Evolutionary conservation across 2,329 filamentous ascomycete species (phyloP).

Genomic region (Macrophomina tecta): DNA sequence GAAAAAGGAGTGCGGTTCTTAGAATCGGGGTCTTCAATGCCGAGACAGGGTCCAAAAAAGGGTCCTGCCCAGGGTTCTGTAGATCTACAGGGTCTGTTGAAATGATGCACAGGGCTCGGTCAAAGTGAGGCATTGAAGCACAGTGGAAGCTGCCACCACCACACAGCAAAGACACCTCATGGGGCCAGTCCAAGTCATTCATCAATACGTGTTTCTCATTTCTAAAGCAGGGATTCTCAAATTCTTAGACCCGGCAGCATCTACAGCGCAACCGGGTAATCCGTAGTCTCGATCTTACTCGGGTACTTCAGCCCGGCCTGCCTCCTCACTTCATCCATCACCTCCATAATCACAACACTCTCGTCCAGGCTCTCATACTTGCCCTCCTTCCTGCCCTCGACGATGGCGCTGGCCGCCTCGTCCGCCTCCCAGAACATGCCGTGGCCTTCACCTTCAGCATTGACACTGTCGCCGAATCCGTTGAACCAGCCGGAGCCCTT

Average conservation of each 20-base stretch:
- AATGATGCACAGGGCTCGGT: too few relatives aligned
- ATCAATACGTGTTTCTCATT: too few relatives aligned
- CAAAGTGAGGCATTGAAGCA: too few relatives aligned
- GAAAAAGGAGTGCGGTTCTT: too few relatives aligned
- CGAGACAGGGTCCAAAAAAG: too few relatives aligned
- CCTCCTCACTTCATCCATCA: constrained; percentile 72
- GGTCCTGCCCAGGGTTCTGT: too few relatives aligned
- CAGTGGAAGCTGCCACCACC: too few relatives aligned
- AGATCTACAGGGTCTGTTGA: too few relatives aligned
- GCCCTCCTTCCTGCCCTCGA: constrained; percentile 80
- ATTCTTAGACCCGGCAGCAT: neutral
- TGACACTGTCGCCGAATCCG: constrained; percentile 49
- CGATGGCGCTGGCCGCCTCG: constrained; percentile 74
- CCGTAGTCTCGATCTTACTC: constrained; percentile 67
- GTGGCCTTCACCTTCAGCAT: constrained; percentile 67
- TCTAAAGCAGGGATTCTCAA: too few relatives aligned
- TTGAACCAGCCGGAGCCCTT: constrained; percentile 55
- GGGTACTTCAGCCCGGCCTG: constrained; percentile 69
- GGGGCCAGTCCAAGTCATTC: too few relatives aligned
- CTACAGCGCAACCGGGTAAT: constrained; percentile 53
- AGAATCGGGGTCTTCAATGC: too few relatives aligned
- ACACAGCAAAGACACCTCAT: too few relatives aligned
- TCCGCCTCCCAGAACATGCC: constrained; percentile 93
- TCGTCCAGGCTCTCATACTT: constrained; percentile 68
- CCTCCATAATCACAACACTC: constrained; percentile 84